Evolutionary conservation across 306 rosid species (phyloP).

Genomic region (Coriaria nepalensis): DNA sequence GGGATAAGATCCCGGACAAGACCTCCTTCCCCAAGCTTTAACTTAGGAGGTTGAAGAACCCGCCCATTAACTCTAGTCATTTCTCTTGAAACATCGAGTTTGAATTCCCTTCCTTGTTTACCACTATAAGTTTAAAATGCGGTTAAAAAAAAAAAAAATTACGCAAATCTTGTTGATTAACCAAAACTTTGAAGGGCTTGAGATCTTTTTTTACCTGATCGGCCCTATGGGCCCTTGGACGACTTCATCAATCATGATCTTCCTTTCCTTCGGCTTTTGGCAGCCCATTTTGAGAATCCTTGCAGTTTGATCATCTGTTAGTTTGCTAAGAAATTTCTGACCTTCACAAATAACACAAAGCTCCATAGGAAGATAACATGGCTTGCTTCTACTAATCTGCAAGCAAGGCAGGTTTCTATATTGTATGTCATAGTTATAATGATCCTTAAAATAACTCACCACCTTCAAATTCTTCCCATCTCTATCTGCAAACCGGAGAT

Average conservation of each 20-base stretch:
- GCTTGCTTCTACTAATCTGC: conserved; percentile 87
- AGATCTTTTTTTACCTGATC: conserved; percentile 44
- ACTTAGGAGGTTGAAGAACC: conserved; percentile 88
- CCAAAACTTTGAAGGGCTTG: background rate
- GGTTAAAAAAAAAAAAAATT: conserved; percentile 5
- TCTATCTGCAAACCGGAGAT: conserved; percentile 83
- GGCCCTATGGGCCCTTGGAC: conserved; percentile 79
- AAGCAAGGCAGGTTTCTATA: conserved; percentile 78
- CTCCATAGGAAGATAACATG: conserved; percentile 99
- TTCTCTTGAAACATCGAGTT: conserved; percentile 65
- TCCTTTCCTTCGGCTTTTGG: conserved; percentile 80
- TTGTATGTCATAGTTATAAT: conserved; percentile 82
- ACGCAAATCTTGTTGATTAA: background rate
- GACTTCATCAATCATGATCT: conserved; percentile 72
- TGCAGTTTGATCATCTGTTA: conserved; percentile 91
- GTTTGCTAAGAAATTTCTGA: conserved; percentile 86
- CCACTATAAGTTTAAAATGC: conserved; percentile 45
- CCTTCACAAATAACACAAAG: conserved; percentile 95
- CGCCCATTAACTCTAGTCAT: conserved; percentile 81
- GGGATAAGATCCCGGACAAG: conserved; percentile 64
- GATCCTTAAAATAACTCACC: conserved; percentile 77
- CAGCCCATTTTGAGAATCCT: conserved; percentile 94
- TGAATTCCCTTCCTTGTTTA: conserved; percentile 67
- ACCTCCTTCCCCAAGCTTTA: conserved; percentile 90
- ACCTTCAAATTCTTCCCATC: conserved; percentile 75